Base-by-base conservation (phyloP, 495 filamentous ascomycete genomes). In the Aspergillus egyptiacus region DNA sequence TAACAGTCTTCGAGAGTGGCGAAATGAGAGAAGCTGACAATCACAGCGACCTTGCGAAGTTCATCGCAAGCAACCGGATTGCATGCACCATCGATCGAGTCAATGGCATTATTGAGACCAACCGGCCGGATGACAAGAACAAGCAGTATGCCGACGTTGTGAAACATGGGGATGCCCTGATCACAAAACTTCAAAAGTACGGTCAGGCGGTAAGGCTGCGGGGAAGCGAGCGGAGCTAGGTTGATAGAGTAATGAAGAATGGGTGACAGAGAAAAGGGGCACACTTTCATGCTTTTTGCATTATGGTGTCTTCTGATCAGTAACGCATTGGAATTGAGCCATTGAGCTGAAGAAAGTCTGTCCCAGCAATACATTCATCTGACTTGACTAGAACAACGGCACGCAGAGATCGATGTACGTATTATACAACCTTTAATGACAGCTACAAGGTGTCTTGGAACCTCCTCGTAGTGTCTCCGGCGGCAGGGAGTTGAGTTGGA, bases 181-280 rank as follows among this genome's bases (percentile, higher is more conserved):
- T 98, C 66, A 98, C 94, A 51, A 98, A 98, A 76, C 75, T 98
- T 42, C 93, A 98, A 72, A 98, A 97, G 73, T 98, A 96, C 62
- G 93, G 93, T 17, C 93, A 98, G 72, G 85, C 91, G 3, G 93
- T 98, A 24, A 77, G 94, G 57, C 76, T 98, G 69, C 79, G 94
- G 51, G 93, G 93, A 19, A 97, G 91, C 65, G 93, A 97, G 73
- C 80, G 93, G 54, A 87, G 75, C 50, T 83, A 68, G 56, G 34
- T 37, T 41, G 43, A 17, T 56, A 43, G n/a, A n/a, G n/a, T n/a
- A 22, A 48, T 47, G 3, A 32, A 44, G 28, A 18, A 44, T 33
- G 10, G 10, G 22, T 27, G n/a, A 30, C 15, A 41, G 20, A 25
- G 48, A 44, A 30, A 45, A 48, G 34, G 23, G 38, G 15, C 23